These are phyloP conservation scores for Tulasnella sp. DNA, from an alignment of 768 basidiomycete species.

Conservation along the genomic window DNA sequence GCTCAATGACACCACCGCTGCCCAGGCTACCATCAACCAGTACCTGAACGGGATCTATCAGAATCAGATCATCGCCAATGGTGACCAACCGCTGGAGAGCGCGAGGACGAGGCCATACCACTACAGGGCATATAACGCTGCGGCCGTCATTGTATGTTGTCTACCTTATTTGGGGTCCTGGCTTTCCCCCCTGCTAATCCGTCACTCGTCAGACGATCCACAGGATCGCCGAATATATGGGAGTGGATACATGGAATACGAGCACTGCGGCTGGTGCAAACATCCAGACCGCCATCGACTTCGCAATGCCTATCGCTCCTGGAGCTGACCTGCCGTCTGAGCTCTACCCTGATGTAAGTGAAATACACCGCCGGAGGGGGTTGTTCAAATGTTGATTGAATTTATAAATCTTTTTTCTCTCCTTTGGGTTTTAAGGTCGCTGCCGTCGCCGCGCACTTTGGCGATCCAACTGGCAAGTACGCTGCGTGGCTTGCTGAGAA, in stretches of 20 bases:
- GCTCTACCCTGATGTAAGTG: constrained; percentile 6
- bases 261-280: constrained; percentile 20
- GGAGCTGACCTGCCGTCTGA: constrained; percentile 10
- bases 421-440: too few relatives aligned
- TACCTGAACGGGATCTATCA: constrained; percentile 22
- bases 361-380: background rate
- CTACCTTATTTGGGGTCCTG: background rate
- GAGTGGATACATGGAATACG: constrained; percentile 22
- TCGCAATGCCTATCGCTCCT: constrained; percentile 21
- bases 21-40: constrained; percentile 18
- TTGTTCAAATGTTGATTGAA: too few relatives aligned
- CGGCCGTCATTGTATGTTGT: constrained; percentile 19
- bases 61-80: constrained; percentile 23
- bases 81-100: constrained; percentile 26
- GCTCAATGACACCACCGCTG: constrained; percentile 20
- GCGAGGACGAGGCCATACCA: constrained; percentile 25
- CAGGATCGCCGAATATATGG: constrained; percentile 22
- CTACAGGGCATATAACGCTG: constrained; percentile 26
- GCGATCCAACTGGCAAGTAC: constrained; percentile 11
- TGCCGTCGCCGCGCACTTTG: constrained; percentile 8
- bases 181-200: background rate
- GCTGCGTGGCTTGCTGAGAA: constrained; percentile 5
- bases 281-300: constrained; percentile 25
- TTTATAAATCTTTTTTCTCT: too few relatives aligned
- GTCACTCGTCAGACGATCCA: constrained; percentile 18